Conservation (phyloP, 192 early-diverging fungal genomes). For the Coemansia sp. region DNA sequence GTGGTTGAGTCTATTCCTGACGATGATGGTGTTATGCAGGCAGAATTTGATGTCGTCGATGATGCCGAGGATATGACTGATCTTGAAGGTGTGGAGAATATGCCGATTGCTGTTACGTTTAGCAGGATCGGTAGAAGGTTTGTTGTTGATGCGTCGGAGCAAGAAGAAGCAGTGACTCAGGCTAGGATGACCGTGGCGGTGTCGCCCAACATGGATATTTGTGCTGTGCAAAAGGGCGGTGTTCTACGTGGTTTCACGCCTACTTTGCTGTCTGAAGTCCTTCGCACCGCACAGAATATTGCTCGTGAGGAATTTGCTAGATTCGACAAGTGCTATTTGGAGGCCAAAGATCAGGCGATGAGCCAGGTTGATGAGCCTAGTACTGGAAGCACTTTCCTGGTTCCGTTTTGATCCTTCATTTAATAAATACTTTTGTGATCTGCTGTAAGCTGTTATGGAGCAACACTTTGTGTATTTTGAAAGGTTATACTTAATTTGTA, state of each 20-base stretch:
- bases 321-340: constrained; percentile 24
- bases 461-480: too few relatives aligned
- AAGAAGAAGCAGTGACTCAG: constrained; percentile 87
- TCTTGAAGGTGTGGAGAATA: constrained; percentile 71
- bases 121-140: constrained; percentile 82
- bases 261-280: constrained; percentile 41
- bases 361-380: constrained; percentile 32
- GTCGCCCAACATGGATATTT: constrained; percentile 76
- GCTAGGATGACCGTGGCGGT: constrained; percentile 79
- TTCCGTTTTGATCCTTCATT: constrained; percentile 14
- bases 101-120: constrained; percentile 84
- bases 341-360: constrained; percentile 11
- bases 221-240: constrained; percentile 83
- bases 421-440: too few relatives aligned
- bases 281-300: constrained; percentile 35
- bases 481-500: too few relatives aligned
- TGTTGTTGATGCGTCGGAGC: constrained; percentile 82
- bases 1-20: constrained; percentile 77
- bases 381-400: constrained; percentile 53
- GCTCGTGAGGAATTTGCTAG: constrained; percentile 30
- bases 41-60: constrained; percentile 93
- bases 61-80: constrained; percentile 80
- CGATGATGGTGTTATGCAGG: constrained; percentile 72
- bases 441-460: too few relatives aligned
- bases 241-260: constrained; percentile 41